A percentile compares a stretch with the other conserved stretches of the same genome.
These are phyloP conservation scores for Plasmodium relictum DNA, from an alignment of 169 alveolate genomes.

Conservation along the genomic window DNA sequence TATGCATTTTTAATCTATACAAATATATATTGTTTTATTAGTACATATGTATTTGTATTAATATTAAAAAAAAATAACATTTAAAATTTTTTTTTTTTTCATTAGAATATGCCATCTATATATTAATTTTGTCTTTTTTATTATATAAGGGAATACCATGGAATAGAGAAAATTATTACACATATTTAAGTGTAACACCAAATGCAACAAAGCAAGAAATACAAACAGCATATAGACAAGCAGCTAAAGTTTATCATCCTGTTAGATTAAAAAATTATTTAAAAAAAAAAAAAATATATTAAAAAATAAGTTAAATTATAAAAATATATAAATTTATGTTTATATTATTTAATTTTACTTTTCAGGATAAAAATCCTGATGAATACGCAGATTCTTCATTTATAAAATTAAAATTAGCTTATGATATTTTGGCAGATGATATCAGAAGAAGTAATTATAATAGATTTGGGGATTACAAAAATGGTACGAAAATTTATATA, in stretches of 20 bases:
- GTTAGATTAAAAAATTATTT: conserved; percentile 17
- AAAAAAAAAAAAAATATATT: neutral
- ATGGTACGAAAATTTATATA: conserved; percentile 15
- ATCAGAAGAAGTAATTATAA: conserved; percentile 70
- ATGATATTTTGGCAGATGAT: conserved; percentile 67
- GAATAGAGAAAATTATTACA: conserved; percentile 67
- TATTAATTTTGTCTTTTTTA: conserved; percentile 54
- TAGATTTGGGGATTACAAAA: conserved; percentile 76
- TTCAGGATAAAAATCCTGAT: conserved; percentile 69
- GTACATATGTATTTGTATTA: neutral
- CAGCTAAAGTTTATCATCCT: conserved; percentile 76
- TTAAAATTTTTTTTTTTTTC: neutral
- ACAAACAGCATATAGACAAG: conserved; percentile 75
- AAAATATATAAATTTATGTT: neutral
- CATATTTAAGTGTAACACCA: conserved; percentile 51
- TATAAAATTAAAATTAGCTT: conserved; percentile 70
- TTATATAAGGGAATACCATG: conserved; percentile 75
- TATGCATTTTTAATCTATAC: too few relatives aligned
- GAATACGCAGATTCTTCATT: conserved; percentile 58
- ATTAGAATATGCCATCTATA: conserved; percentile 46
- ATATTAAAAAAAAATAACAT: too few relatives aligned
- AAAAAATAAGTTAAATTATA: neutral
- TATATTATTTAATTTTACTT: neutral
- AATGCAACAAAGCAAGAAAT: conserved; percentile 76
- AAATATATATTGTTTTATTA: neutral